Percentiles rank a stretch among this genome's conserved stretches.
phyloP scores from a whole-genome alignment of 2,329 filamentous ascomycete species.

The Monilinia fructicola region DNA sequence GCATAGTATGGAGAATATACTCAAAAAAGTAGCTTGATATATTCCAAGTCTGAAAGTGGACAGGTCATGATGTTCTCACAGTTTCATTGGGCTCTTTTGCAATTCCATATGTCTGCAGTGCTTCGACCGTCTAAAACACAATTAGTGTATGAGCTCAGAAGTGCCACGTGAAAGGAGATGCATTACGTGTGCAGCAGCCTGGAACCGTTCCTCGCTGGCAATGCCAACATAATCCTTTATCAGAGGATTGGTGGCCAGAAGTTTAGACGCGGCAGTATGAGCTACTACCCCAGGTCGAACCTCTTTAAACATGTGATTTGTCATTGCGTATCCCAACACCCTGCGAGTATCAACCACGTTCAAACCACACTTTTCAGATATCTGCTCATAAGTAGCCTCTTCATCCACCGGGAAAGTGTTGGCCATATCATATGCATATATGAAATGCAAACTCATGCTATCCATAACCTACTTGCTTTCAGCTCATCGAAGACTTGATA shows the following conservation, averaged over 20 bases:
- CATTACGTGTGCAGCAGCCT: slow-evolving; percentile 18
- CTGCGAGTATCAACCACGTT: slow-evolving; percentile 53
- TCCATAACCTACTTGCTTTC: slow-evolving; percentile 3
- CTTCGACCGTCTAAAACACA: not conserved
- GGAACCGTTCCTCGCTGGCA: slow-evolving; percentile 50
- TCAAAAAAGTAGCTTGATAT: not conserved
- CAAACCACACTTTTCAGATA: slow-evolving; percentile 48
- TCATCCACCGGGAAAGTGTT: slow-evolving; percentile 3
- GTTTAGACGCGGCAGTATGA: slow-evolving; percentile 55
- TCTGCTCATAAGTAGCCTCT: slow-evolving; percentile 47
- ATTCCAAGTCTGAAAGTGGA: not conserved
- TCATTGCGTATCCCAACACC: slow-evolving; percentile 57
- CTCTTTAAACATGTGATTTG: slow-evolving; percentile 56
- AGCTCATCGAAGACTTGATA: not conserved
- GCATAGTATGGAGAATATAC: not conserved
- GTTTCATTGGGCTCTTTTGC: slow-evolving; percentile 14
- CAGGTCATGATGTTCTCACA: not conserved
- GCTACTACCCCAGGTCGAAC: slow-evolving; percentile 50
- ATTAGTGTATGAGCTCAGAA: not conserved
- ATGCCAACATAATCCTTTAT: slow-evolving; percentile 57
- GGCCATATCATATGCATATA: slow-evolving; percentile 17
- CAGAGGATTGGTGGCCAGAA: slow-evolving; percentile 49
- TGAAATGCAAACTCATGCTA: slow-evolving; percentile 11
- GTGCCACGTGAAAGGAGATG: not conserved
- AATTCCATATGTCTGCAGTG: slow-evolving; percentile 8